Evolutionary conservation across 176 grass and related monocot species (phyloP).

Genomic region (Puya raimondii): DNA sequence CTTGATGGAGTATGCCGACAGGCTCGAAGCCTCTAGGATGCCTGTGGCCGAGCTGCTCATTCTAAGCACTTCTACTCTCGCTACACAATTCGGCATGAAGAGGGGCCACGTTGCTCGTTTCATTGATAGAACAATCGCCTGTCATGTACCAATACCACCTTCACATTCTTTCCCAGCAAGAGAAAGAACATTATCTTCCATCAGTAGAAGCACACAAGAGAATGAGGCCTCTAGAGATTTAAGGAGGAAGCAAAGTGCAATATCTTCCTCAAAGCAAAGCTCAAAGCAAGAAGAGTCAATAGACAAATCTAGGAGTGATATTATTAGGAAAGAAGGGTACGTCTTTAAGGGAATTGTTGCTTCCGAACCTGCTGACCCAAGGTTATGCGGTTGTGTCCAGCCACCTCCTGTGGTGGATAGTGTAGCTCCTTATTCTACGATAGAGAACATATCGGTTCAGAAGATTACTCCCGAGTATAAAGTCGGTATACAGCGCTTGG

Average conservation of each 20-base stretch:
- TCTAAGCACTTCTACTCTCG: not conserved
- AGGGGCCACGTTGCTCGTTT: conserved; percentile 2
- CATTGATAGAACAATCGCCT: not conserved
- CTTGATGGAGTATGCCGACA: not conserved
- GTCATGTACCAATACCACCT: not conserved
- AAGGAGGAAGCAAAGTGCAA: not conserved
- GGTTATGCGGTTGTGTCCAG: conserved; percentile 1
- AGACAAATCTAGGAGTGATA: not conserved
- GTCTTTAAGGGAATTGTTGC: not conserved
- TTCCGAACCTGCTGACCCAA: not conserved
- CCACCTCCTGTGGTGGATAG: not conserved
- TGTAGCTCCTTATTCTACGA: not conserved
- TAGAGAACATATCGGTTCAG: conserved; percentile 3
- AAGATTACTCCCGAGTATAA: conserved; percentile 1
- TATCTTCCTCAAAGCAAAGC: not conserved
- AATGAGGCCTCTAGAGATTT: not conserved
- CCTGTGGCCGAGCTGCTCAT: not conserved
- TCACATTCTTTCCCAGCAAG: not conserved
- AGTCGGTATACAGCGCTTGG: not conserved
- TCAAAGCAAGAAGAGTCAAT: not conserved
- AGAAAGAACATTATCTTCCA: not conserved
- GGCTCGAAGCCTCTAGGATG: not conserved
- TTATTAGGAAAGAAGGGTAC: not conserved
- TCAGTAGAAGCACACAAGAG: not conserved
- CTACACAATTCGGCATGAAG: not conserved